phyloP scores from a whole-genome alignment of 352 stramenopile species.

The Pythium myriotylum region DNA sequence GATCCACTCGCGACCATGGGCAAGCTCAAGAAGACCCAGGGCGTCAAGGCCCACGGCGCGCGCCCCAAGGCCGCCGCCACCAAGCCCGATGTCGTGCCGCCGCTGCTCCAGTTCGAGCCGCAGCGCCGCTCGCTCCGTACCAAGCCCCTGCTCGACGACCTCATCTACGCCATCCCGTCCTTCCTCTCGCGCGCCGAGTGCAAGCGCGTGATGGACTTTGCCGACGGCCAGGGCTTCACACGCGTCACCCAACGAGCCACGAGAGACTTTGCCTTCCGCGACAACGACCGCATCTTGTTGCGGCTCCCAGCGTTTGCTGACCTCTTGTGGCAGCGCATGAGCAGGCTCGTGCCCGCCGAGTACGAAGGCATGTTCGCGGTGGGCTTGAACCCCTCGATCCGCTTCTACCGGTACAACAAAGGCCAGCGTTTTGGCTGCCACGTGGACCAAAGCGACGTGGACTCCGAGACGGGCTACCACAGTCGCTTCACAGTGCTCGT shows the following conservation, averaged over 20 bases:
- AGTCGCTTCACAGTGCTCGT: conserved; percentile 85
- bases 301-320: conserved; percentile 63
- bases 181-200: conserved; percentile 72
- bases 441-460: conserved; percentile 85
- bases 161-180: conserved; percentile 67
- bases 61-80: conserved; percentile 4
- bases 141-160: conserved; percentile 48
- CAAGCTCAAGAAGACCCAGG: conserved; percentile 24
- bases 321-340: conserved; percentile 67
- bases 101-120: conserved; percentile 52
- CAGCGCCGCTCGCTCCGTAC: conserved; percentile 37
- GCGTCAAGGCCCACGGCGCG: neutral
- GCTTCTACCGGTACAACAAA: conserved; percentile 74
- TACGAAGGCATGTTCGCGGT: conserved; percentile 69
- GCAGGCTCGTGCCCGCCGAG: conserved; percentile 49
- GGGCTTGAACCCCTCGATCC: conserved; percentile 71
- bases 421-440: conserved; percentile 81
- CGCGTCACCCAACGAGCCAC: conserved; percentile 73
- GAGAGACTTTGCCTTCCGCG: conserved; percentile 66
- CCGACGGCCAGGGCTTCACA: conserved; percentile 55
- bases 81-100: conserved; percentile 24
- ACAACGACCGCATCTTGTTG: conserved; percentile 76
- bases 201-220: conserved; percentile 59
- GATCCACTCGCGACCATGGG: neutral
- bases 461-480: conserved; percentile 64